phyloP scores from a whole-genome alignment of 2,329 filamentous ascomycete genomes.

The Pseudonectria buxi region DNA sequence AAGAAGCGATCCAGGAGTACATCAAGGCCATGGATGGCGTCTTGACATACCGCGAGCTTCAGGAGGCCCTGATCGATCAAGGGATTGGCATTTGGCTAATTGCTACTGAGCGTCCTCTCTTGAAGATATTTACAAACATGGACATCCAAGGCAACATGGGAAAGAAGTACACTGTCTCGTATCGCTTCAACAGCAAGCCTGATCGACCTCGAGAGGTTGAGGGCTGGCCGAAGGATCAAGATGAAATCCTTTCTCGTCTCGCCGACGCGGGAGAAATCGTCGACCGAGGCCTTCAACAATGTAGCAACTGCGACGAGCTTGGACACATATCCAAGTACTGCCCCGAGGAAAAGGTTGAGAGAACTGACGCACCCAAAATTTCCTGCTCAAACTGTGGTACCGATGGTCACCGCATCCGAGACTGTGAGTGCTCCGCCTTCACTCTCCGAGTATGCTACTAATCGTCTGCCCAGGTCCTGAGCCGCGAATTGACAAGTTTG shows the following conservation, averaged over 20 bases:
- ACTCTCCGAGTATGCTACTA: conserved; percentile 5
- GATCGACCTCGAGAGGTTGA: conserved; percentile 51
- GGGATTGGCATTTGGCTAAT: conserved; percentile 54
- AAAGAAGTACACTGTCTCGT: conserved; percentile 57
- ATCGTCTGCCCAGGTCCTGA: conserved; percentile 41
- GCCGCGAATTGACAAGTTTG: conserved; percentile 57
- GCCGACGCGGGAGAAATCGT: conserved; percentile 58
- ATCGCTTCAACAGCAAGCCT: conserved; percentile 53
- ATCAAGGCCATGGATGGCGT: conserved; percentile 50
- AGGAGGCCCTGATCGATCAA: conserved; percentile 50
- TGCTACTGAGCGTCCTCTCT: conserved; percentile 49
- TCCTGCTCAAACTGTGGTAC: conserved; percentile 60
- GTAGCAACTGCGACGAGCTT: conserved; percentile 56
- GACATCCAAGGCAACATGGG: conserved; percentile 62
- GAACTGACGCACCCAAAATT: conserved; percentile 37
- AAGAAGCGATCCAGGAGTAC: conserved; percentile 53
- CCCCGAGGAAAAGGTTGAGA: conserved; percentile 48
- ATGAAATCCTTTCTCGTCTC: conserved; percentile 59
- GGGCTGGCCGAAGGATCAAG: conserved; percentile 50
- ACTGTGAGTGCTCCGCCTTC: conserved; percentile 46
- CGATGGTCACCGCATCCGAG: conserved; percentile 59
- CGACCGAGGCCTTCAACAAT: conserved; percentile 52
- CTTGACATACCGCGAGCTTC: conserved; percentile 53
- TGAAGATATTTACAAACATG: conserved; percentile 61
- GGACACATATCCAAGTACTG: conserved; percentile 59